Base-by-base conservation (phyloP, 495 filamentous ascomycete genomes). In the Podospora pseudocomata region DNA sequence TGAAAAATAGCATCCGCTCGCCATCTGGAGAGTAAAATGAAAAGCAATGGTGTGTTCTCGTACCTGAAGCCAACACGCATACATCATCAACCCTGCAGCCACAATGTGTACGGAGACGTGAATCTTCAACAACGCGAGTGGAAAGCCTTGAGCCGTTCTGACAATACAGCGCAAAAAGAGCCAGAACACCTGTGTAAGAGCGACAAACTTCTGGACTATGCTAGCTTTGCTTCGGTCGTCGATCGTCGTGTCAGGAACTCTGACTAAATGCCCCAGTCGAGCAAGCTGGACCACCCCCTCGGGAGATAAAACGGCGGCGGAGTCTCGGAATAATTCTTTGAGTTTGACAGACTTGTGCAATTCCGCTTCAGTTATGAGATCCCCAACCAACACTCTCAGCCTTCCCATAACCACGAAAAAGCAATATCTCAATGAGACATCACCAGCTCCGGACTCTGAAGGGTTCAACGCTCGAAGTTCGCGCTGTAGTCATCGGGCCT, bases 61-160 rank as follows among this genome's bases (percentile, higher is more conserved):
- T 18, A 64, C 49, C 63, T 58, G 15, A 9, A 65, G 26, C 69
- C 71, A 73, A 11, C 75, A 61, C 0, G 60, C 34, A 67, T 82
- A 83, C 26, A 79, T 68, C 13, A 73, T 68, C 13, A 73, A 7
- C 1, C 80, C 26, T 15, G 79, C 75, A 61, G 78, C 80, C 11
- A 78, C 5, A 16, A 77, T 77, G 66, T 82, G 79, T 0, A 73
- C 77, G 16, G 80, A 58, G 1, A 74, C 77, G 70, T 80, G 76
- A 20, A 82, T 54, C 56, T 83, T 80, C 2, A 83, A 64, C 5
- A 81, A 44, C 5, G 76, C 73, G 2, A 76, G 53, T 1, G 75
- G 75, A 1, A 80, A 70, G 0, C 60, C 49, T 6, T 54, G 7
- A 3, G 55, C 65, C 4, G 59, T 32, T 26, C 71, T 62, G 16